phyloP scores from a whole-genome alignment of 2,329 filamentous ascomycete genomes.

The Aphanocladium album region DNA sequence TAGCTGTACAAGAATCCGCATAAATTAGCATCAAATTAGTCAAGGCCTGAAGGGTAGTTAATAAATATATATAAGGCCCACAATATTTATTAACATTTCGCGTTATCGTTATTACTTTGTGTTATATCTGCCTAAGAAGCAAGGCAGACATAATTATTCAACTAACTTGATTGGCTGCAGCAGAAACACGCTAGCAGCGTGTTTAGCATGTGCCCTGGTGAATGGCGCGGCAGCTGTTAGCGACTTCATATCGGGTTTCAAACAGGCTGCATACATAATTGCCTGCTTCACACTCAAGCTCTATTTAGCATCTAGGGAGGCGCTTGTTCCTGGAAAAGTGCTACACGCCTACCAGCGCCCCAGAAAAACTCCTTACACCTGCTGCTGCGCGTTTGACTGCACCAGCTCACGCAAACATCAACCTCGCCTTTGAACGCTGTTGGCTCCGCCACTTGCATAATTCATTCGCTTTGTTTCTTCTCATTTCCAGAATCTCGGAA shows the following conservation, averaged over 20 bases:
- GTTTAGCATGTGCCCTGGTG: neutral
- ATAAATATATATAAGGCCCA: neutral
- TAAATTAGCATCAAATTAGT: neutral
- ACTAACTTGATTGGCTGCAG: neutral
- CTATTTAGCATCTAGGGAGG: too few species aligned
- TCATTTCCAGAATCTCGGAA: too few species aligned
- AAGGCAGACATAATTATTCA: neutral
- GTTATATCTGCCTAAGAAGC: neutral
- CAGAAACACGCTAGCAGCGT: neutral
- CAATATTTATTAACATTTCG: neutral
- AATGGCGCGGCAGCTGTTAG: neutral
- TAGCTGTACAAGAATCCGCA: neutral
- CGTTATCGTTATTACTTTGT: neutral
- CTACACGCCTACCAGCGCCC: too few species aligned
- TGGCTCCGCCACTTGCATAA: neutral
- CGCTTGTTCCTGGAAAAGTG: neutral
- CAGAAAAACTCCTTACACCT: too few species aligned
- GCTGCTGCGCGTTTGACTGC: too few species aligned
- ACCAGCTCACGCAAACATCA: too few species aligned
- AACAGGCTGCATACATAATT: too few species aligned
- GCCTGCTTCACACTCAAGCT: too few species aligned
- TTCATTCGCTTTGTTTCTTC: too few species aligned
- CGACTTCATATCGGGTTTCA: too few species aligned
- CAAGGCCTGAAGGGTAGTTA: neutral
- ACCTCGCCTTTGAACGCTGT: neutral